Conservation (phyloP, 495 filamentous ascomycete species). For the Hypoxylon cercidicola region DNA sequence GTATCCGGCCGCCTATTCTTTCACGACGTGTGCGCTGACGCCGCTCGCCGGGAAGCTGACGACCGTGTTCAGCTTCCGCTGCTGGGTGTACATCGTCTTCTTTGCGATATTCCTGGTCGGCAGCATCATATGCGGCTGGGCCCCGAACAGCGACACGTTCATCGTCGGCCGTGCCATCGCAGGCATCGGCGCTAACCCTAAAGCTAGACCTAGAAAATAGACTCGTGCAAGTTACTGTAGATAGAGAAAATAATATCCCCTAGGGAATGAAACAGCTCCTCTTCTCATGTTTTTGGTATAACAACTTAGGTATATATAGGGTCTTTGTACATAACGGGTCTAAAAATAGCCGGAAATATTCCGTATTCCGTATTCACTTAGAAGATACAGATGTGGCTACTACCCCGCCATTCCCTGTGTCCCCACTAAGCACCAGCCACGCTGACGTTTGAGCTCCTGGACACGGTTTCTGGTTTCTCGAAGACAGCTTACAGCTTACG, state of each 20-base stretch:
- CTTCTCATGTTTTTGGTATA: no score
- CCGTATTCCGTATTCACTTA: neutral
- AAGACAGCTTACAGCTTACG: conserved; percentile 25
- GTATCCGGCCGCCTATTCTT: conserved; percentile 36
- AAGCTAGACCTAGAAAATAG: neutral
- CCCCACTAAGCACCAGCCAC: conserved; percentile 31
- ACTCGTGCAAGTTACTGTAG: neutral
- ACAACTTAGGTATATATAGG: no score
- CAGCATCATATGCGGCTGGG: conserved; percentile 54
- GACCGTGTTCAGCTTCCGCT: conserved; percentile 27
- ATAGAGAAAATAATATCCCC: neutral
- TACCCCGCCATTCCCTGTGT: conserved; percentile 27
- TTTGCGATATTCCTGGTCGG: conserved; percentile 34
- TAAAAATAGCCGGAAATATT: no score
- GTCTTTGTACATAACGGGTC: no score
- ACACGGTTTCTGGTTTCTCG: conserved; percentile 42
- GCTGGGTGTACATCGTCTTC: conserved; percentile 33
- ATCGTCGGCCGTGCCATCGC: conserved; percentile 61
- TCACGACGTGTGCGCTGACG: conserved; percentile 28
- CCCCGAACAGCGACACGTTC: conserved; percentile 50
- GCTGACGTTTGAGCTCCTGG: conserved; percentile 30
- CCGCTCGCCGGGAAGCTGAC: conserved; percentile 30
- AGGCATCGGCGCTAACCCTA: conserved; percentile 52
- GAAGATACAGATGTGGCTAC: neutral
- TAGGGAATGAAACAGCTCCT: no score